Conservation (phyloP, 352 stramenopile species). For the Pythium diclinum region DNA sequence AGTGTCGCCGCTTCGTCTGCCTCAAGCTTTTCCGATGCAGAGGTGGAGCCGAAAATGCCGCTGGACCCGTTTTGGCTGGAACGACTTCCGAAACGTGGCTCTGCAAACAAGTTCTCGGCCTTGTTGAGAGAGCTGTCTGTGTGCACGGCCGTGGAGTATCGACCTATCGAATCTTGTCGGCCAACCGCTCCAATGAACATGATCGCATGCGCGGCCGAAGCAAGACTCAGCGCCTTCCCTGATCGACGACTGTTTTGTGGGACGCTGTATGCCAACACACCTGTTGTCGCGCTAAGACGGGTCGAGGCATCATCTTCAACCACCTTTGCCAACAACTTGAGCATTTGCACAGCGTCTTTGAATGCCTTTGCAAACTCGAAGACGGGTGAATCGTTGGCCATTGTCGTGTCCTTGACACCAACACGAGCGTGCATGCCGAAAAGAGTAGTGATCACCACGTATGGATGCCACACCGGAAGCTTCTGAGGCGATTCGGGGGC, state of each 20-base stretch:
- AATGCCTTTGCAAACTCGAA: constrained; percentile 75
- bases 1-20: constrained; percentile 20
- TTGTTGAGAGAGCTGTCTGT: constrained; percentile 58
- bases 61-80: background rate
- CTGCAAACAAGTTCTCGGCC: constrained; percentile 67
- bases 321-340: constrained; percentile 75
- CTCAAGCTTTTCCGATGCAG: constrained; percentile 16
- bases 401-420: constrained; percentile 66
- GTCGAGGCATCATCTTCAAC: constrained; percentile 63
- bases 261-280: constrained; percentile 52
- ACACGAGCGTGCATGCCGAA: constrained; percentile 84
- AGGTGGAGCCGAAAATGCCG: constrained; percentile 5
- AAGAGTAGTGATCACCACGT: constrained; percentile 77
- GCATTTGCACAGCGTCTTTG: constrained; percentile 79
- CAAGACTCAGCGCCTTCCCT: background rate
- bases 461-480: constrained; percentile 81
- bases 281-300: constrained; percentile 51
- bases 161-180: constrained; percentile 49
- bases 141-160: constrained; percentile 71
- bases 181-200: constrained; percentile 24
- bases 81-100: constrained; percentile 3
- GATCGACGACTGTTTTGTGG: constrained; percentile 21
- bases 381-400: constrained; percentile 55
- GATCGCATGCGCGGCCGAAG: constrained; percentile 7
- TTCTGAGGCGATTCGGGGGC: constrained; percentile 61